A percentile compares a stretch with the other conserved stretches of the same genome.
phyloP scores from a whole-genome alignment of 306 rosid genomes.

The Malus orientalis region DNA sequence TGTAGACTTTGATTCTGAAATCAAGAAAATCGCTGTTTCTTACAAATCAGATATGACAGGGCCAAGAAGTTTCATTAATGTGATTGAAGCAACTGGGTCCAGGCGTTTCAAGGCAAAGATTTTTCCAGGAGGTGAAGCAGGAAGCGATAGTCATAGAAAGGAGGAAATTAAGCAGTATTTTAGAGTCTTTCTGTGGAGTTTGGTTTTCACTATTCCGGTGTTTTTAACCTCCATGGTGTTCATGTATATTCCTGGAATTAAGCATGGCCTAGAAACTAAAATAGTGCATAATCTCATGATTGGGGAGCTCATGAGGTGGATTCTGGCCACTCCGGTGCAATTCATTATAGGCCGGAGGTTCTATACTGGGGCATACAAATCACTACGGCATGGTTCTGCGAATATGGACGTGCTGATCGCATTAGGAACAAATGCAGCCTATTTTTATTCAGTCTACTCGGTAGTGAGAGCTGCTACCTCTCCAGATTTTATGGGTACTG shows the following conservation, averaged over 20 bases:
- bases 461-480: conserved; percentile 48
- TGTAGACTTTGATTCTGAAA: conserved; percentile 2
- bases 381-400: conserved; percentile 47
- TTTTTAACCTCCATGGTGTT: conserved; percentile 64
- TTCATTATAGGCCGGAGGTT: conserved; percentile 60
- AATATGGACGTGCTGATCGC: conserved; percentile 69
- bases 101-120: conserved; percentile 38
- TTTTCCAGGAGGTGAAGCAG: conserved; percentile 27
- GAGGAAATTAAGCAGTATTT: conserved; percentile 40
- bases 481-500: conserved; percentile 39
- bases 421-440: conserved; percentile 66
- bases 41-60: conserved; percentile 55
- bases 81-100: conserved; percentile 48
- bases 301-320: conserved; percentile 48
- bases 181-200: conserved; percentile 44
- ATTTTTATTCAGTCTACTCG: conserved; percentile 57
- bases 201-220: conserved; percentile 53
- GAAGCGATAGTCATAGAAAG: conserved; percentile 31
- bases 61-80: conserved; percentile 53
- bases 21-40: conserved; percentile 31
- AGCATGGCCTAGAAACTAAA: conserved; percentile 35
- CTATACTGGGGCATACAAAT: conserved; percentile 49
- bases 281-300: conserved; percentile 40
- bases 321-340: conserved; percentile 54
- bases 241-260: conserved; percentile 52